A percentile compares a stretch with the other conserved stretches of the same genome.
These are phyloP conservation scores for Senecio squalidus DNA, from an alignment of 140 eudicot species.

Conservation along the genomic window DNA sequence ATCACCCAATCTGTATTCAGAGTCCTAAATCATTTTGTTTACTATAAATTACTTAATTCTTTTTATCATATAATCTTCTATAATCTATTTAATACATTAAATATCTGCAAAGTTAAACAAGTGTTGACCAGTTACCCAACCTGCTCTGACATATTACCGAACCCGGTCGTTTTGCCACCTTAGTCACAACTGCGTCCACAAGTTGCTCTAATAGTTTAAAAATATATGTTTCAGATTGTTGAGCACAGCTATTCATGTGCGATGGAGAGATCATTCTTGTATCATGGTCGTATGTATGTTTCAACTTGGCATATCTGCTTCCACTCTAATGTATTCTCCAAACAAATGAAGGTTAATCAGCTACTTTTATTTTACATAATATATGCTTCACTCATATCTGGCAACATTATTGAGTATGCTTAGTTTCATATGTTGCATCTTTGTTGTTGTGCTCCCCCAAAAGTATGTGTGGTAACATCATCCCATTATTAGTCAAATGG, in stretches of 20 bases:
- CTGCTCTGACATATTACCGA: too few species aligned
- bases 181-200: conserved; percentile 3
- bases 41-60: too few species aligned
- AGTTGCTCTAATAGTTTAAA: conserved; percentile 12
- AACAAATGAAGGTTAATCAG: conserved; percentile 85
- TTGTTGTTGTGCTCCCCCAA: neutral
- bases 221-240: conserved; percentile 49
- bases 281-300: conserved; percentile 97
- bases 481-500: too few species aligned
- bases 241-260: conserved; percentile 97
- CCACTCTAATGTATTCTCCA: conserved; percentile 90
- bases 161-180: too few species aligned
- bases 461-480: neutral
- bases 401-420: neutral
- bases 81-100: too few species aligned
- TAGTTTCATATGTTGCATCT: too few species aligned
- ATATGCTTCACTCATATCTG: conserved; percentile 3
- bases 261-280: conserved; percentile 94
- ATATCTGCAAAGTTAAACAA: too few species aligned
- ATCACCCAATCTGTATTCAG: too few species aligned
- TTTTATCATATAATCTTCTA: too few species aligned
- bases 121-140: too few species aligned
- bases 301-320: conserved; percentile 97
- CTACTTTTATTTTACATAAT: neutral
- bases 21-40: too few species aligned